A percentile compares a stretch with the other conserved stretches of the same genome.
These are phyloP conservation scores for Chrysosporium queenslandicum DNA, from an alignment of 2,329 filamentous ascomycete genomes.

Conservation along the genomic window DNA sequence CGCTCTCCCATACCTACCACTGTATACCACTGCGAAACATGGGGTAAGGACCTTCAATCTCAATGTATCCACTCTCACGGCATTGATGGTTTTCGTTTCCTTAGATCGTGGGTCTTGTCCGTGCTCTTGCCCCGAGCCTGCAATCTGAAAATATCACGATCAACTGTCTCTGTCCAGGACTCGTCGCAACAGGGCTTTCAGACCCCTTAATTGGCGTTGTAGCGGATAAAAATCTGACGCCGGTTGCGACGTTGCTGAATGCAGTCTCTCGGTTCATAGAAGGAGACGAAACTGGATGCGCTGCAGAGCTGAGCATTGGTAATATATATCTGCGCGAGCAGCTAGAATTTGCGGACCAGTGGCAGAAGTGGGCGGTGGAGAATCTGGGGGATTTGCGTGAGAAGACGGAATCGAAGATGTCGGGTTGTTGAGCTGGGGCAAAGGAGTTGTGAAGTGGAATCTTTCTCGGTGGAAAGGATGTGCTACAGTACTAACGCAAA, in stretches of 20 bases:
- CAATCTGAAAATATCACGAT: constrained; percentile 6
- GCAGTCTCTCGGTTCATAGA: background rate
- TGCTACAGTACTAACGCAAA: too few species aligned
- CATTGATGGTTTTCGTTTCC: too few species aligned
- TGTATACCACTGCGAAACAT: constrained; percentile 38
- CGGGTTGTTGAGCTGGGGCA: too few species aligned
- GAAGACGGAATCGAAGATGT: background rate
- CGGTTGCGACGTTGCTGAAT: background rate
- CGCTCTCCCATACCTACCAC: constrained; percentile 26
- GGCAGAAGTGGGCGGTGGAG: background rate
- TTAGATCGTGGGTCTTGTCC: constrained; percentile 28
- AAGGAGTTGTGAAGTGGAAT: too few species aligned
- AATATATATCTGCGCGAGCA: constrained; percentile 1
- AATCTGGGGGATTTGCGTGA: background rate
- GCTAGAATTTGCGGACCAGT: background rate
- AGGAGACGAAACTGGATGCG: background rate
- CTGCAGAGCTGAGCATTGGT: background rate
- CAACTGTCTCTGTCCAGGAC: constrained; percentile 1
- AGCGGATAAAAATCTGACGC: background rate
- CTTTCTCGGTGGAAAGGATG: too few species aligned
- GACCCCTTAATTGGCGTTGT: constrained; percentile 16
- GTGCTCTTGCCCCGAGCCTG: background rate
- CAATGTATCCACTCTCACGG: too few species aligned
- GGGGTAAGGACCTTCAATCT: constrained; percentile 17
- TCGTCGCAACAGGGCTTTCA: constrained; percentile 13